Base-by-base conservation (phyloP, 495 filamentous ascomycete genomes). In the Cercophora scortea region DNA sequence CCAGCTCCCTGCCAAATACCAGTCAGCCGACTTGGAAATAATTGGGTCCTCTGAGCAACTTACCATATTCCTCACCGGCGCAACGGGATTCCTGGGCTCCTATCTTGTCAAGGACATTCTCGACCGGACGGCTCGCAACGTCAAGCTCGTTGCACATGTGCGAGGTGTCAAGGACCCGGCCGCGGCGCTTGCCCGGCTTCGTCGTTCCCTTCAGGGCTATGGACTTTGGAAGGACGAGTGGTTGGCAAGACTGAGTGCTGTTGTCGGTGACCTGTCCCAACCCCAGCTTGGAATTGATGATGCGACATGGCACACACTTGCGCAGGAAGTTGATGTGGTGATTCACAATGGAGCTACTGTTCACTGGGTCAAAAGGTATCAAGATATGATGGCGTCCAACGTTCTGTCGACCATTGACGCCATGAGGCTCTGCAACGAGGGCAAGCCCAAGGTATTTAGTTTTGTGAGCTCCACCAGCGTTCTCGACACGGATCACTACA, bases 261-360 rank as follows among this genome's bases (percentile, higher is more conserved):
- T 94, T 1, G 71, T 80, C 16, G 92, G 92, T 48, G 83, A 91
- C 61, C 71, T 96, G 2, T 78, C 81, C 9, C 75, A 85, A 52
- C 80, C 85, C 10, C 75, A 79, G 4, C 79, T 97, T 3, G 90
- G 93, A 15, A 58, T 96, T 6, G 71, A 75, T 19, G 74, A 80
- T 6, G 66, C 66, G 0, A 69, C 68, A 2, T 95, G 86, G 87
- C 66, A 87, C 38, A 69, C 58, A 17, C 60, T 97, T 2, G 71
- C 78, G 1, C 61, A 84, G 9, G 74, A 81, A 50, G 85, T 86
- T 0, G 88, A 95, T 61, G 71, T 90, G 0, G 75, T 96, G 9
- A 86, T 97, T 47, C 92, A 96, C 72, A 96, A 96, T 60, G 92
- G 90, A 43, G 93, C 93, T 4, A 73, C 71, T 32, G 89, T 95